These are phyloP conservation scores for Aureobasidium sp. DNA, from an alignment of 2,329 filamentous ascomycete genomes.

Conservation along the genomic window DNA sequence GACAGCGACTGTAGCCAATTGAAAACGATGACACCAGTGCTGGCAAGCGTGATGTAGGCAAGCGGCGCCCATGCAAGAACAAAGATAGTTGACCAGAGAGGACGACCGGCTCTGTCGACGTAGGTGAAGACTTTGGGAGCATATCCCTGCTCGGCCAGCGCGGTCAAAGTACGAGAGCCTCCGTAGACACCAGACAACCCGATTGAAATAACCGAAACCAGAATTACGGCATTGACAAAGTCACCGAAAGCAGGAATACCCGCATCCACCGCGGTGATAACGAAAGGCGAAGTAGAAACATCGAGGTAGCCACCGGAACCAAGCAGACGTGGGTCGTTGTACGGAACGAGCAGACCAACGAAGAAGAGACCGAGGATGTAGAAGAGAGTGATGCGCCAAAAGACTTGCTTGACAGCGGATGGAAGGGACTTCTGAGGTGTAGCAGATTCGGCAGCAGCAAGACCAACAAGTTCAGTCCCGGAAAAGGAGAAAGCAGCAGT, in stretches of 20 bases:
- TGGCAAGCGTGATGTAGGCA: constrained; percentile 48
- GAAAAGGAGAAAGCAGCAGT: constrained; percentile 71
- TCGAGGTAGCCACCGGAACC: constrained; percentile 50
- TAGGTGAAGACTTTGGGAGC: constrained; percentile 53
- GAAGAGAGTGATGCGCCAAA: constrained; percentile 77
- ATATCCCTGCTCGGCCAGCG: constrained; percentile 70
- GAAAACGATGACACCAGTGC: constrained; percentile 41
- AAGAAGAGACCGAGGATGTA: constrained; percentile 78
- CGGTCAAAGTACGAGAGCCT: constrained; percentile 81
- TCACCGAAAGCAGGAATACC: constrained; percentile 59
- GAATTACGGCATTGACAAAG: constrained; percentile 91
- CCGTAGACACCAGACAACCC: constrained; percentile 90
- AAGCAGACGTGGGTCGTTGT: constrained; percentile 59
- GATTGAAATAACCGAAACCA: constrained; percentile 82
- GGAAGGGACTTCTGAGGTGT: constrained; percentile 76
- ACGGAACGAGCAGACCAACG: constrained; percentile 76
- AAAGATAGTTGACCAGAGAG: constrained; percentile 45
- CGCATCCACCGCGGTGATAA: constrained; percentile 82
- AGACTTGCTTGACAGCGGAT: constrained; percentile 85
- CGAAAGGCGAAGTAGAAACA: constrained; percentile 77
- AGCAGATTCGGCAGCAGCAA: constrained; percentile 71
- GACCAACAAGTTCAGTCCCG: constrained; percentile 67
- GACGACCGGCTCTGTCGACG: constrained; percentile 55
- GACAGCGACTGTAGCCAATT: constrained; percentile 63
- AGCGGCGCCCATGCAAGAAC: constrained; percentile 48